Evolutionary conservation across 2,329 filamentous ascomycete genomes (phyloP), one percentile per base, ranked within the genome.

Genomic region (Ophiostoma montium): DNA sequence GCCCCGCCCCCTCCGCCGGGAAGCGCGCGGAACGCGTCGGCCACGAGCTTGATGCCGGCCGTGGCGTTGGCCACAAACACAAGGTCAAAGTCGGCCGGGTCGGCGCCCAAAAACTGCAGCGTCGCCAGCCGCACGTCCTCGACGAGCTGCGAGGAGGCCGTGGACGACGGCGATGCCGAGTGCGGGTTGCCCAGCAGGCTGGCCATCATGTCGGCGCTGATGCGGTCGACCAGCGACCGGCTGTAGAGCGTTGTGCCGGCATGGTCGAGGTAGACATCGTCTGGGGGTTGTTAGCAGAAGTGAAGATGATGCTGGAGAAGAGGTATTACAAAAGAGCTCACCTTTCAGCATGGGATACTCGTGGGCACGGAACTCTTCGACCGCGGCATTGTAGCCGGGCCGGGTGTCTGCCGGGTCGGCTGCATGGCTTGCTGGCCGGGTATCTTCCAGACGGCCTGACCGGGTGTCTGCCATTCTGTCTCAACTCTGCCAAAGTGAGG

Each of bases 31-130:
- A 95, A 75, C 5, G 80, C 80, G 50, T 96, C 92, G 47, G 78
- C 74, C 3, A 94, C 84, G 11, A 95, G 67, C 64, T 95, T 96
- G 58, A 95, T 82, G 7, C 81, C 89, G 3, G 89, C 87, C 0
- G 90, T 96, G 18, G 90, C 85, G 63, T 96, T 96, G 33, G 87
- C 80, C 23, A 94, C 86, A 61, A 96, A 96, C 1, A 95, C 78
- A 3, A 96, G 65, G 58, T 95, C 89, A 57, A 92, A 96, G 2
- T 85, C 71, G 10, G 79, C 73, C 2, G 89, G 85, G 54, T 88
- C 80, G 2, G 88, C 89, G 39, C 82, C 80, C 65, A 95, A 88
- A 58, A 94, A 86, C 2, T 70, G 70, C 31, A 96, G 67, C 2
- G 86, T 70, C 13, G 78, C 73, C 33, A 87, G 65, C 9, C 90